These are phyloP conservation scores for Kodamaea fungicola DNA, from an alignment of 1,139 yeast genomes.

Conservation along the genomic window DNA sequence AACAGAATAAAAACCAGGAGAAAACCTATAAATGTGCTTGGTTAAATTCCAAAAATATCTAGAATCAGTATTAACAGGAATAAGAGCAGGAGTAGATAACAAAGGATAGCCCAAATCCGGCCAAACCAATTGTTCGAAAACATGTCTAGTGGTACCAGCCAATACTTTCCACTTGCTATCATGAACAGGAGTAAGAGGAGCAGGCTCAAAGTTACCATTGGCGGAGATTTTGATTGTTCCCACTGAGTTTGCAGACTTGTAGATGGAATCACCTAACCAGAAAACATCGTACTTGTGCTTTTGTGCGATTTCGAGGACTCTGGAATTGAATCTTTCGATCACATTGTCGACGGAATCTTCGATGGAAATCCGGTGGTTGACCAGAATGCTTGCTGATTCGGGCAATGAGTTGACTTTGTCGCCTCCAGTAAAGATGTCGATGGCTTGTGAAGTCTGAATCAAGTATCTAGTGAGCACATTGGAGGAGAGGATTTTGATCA, in stretches of 20 bases:
- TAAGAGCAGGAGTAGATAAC: conserved; percentile 31
- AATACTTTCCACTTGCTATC: conserved; percentile 51
- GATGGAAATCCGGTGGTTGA: conserved; percentile 59
- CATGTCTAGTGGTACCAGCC: conserved; percentile 54
- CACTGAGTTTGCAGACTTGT: conserved; percentile 29
- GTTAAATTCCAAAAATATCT: conserved; percentile 40
- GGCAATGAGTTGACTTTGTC: conserved; percentile 73
- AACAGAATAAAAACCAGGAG: conserved; percentile 23
- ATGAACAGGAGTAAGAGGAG: conserved; percentile 53
- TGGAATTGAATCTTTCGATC: conserved; percentile 30
- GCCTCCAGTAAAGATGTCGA: conserved; percentile 69
- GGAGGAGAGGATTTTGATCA: conserved; percentile 16
- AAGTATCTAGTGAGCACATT: too few relatives aligned
- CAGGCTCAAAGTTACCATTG: conserved; percentile 45
- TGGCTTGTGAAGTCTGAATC: conserved; percentile 55
- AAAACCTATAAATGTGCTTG: conserved; percentile 33
- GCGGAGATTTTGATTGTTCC: conserved; percentile 43
- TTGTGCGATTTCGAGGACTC: conserved; percentile 39
- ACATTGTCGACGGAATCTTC: conserved; percentile 46
- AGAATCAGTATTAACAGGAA: conserved; percentile 44
- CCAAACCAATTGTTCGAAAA: conserved; percentile 45
- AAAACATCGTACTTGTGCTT: conserved; percentile 45
- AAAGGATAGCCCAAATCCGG: conserved; percentile 17
- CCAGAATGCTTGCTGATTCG: conserved; percentile 52
- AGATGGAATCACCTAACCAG: conserved; percentile 29